Evolutionary conservation across 1,139 yeast genomes (phyloP).

Genomic region (Groenewaldozyma sp.): DNA sequence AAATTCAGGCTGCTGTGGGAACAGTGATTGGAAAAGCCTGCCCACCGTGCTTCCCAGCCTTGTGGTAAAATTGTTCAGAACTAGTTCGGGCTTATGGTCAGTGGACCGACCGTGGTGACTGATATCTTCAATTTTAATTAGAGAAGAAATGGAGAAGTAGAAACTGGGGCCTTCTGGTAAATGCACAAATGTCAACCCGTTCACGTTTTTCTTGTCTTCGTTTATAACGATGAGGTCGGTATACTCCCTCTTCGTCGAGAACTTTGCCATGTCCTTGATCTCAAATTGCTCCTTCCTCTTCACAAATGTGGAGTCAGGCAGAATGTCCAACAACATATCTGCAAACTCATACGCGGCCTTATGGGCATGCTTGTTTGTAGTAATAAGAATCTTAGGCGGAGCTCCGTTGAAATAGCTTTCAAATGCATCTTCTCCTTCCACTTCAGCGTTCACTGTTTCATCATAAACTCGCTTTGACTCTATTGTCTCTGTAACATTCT

Average conservation of each 20-base stretch:
- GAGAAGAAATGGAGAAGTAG: conserved; percentile 78
- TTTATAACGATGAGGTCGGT: conserved; percentile 83
- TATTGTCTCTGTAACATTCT: conserved; percentile 78
- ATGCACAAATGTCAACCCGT: conserved; percentile 86
- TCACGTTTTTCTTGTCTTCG: conserved; percentile 87
- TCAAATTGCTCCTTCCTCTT: conserved; percentile 77
- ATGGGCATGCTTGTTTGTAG: conserved; percentile 81
- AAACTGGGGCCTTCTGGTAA: conserved; percentile 93
- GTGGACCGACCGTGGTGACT: conserved; percentile 88
- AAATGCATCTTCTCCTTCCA: conserved; percentile 80
- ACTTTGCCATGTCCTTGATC: conserved; percentile 78
- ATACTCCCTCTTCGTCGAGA: conserved; percentile 71
- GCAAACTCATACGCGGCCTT: conserved; percentile 88
- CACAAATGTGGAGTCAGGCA: conserved; percentile 80
- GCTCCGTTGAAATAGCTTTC: conserved; percentile 52
- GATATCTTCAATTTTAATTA: conserved; percentile 44
- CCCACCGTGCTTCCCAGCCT: conserved; percentile 91
- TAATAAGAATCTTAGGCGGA: conserved; percentile 75
- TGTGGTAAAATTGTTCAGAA: conserved; percentile 85
- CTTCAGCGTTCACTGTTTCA: conserved; percentile 67
- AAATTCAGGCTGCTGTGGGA: conserved; percentile 88
- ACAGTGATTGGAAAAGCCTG: conserved; percentile 77
- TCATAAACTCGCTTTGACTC: conserved; percentile 85
- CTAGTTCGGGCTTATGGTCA: conserved; percentile 81
- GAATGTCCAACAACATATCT: conserved; percentile 69